These are phyloP conservation scores for Fomitopsis schrenkii DNA, from an alignment of 1,284 basidiomycete species.

Conservation along the genomic window DNA sequence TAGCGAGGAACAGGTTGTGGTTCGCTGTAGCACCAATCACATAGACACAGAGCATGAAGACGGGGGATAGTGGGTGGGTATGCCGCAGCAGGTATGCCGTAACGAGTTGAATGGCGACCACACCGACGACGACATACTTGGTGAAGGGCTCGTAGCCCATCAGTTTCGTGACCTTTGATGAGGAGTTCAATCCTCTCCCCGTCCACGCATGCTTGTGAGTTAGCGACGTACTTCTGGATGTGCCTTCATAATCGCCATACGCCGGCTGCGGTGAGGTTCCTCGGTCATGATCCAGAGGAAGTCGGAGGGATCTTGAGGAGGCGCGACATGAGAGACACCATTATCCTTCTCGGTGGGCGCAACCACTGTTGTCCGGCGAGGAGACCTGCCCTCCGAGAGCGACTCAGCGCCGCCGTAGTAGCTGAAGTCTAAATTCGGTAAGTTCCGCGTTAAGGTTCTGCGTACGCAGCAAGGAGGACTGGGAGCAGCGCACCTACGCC, in stretches of 20 bases:
- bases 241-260: conserved; percentile 88
- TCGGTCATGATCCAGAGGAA: conserved; percentile 97
- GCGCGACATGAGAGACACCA: conserved; percentile 38
- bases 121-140: conserved; percentile 80
- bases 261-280: conserved; percentile 88
- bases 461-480: background rate
- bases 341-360: conserved; percentile 37
- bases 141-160: conserved; percentile 95
- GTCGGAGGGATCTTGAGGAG: conserved; percentile 70
- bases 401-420: conserved; percentile 79
- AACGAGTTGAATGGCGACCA: conserved; percentile 75
- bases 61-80: conserved; percentile 63
- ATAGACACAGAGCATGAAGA: conserved; percentile 81
- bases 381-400: conserved; percentile 52
- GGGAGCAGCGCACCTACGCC: background rate
- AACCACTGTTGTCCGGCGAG: conserved; percentile 53
- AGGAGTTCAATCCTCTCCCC: background rate
- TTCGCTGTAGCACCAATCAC: conserved; percentile 91
- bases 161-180: conserved; percentile 75
- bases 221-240: conserved; percentile 75
- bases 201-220: background rate
- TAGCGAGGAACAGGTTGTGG: conserved; percentile 96
- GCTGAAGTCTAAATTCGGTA: conserved; percentile 53
- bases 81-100: conserved; percentile 65
- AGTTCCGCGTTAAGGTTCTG: background rate